These are phyloP conservation scores for Usnea hakonensis DNA, from an alignment of 495 filamentous ascomycete species.

Conservation along the genomic window DNA sequence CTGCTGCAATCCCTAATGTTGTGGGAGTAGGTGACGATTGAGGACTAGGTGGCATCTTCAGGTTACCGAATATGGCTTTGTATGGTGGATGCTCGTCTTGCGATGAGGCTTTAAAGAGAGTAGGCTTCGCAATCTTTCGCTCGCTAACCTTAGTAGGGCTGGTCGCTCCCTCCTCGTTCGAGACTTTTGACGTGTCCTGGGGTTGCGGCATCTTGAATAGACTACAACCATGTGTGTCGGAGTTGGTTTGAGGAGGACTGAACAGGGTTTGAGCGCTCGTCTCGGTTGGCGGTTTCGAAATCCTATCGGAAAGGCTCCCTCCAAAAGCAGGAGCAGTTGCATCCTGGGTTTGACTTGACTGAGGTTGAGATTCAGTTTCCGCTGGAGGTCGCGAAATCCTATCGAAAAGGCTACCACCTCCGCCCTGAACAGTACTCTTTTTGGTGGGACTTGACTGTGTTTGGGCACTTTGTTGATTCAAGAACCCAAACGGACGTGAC, in stretches of 20 bases:
- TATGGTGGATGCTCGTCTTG: neutral
- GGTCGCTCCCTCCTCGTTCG: neutral
- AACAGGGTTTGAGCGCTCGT: neutral
- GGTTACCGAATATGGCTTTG: neutral
- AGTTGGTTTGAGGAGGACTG: neutral
- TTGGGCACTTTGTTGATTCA: conserved; percentile 7
- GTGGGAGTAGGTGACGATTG: conserved; percentile 14
- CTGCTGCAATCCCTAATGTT: neutral
- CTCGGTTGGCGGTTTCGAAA: neutral
- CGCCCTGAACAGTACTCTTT: neutral
- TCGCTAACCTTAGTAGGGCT: neutral
- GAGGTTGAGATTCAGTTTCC: neutral
- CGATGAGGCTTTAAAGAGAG: neutral
- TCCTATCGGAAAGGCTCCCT: conserved; percentile 10
- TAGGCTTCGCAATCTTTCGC: conserved; percentile 3
- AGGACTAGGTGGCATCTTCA: conserved; percentile 3
- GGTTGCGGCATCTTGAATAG: neutral
- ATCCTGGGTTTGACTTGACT: neutral
- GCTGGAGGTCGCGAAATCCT: neutral
- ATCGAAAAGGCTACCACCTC: conserved; percentile 15
- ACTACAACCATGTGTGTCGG: neutral
- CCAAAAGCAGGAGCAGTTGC: neutral
- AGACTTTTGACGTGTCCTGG: neutral
- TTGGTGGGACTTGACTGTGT: conserved; percentile 10
- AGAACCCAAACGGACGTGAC: conserved; percentile 13